Conservation (phyloP, 202 grass and related monocot species). For the Panicum hallii region DNA sequence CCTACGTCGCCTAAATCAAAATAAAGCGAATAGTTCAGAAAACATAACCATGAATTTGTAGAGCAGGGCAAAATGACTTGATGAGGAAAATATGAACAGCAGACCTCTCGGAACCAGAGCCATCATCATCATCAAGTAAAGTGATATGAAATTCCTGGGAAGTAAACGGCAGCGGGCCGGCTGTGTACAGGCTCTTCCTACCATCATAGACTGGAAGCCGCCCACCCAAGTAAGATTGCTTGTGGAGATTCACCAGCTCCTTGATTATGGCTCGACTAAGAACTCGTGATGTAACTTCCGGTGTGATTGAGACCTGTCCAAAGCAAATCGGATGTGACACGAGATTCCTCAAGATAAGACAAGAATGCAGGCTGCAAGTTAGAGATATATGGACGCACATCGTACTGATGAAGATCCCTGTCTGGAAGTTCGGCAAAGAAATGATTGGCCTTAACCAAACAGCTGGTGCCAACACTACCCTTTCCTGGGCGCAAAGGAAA, state of each 20-base stretch:
- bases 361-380: not conserved
- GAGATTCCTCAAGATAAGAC: not conserved
- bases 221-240: conserved; percentile 68
- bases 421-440: conserved; percentile 74
- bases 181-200: conserved; percentile 84
- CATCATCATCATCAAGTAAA: conserved; percentile 66
- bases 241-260: conserved; percentile 62
- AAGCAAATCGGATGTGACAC: conserved; percentile 6
- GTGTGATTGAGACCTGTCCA: conserved; percentile 74
- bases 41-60: not conserved
- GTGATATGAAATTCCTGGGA: conserved; percentile 73
- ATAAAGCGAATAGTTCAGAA: not conserved
- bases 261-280: conserved; percentile 69
- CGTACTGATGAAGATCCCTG: conserved; percentile 88
- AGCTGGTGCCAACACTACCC: conserved; percentile 65
- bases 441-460: conserved; percentile 84
- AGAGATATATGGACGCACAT: conserved; percentile 56
- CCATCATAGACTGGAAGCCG: conserved; percentile 88
- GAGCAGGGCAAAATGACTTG: not conserved
- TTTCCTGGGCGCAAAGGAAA: conserved; percentile 76
- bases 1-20: conserved; percentile 56
- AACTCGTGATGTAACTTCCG: conserved; percentile 66
- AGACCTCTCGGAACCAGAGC: conserved; percentile 50
- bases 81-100: not conserved
- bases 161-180: conserved; percentile 74